phyloP scores from a whole-genome alignment of 1,284 basidiomycete genomes.

The Melampsora americana region DNA sequence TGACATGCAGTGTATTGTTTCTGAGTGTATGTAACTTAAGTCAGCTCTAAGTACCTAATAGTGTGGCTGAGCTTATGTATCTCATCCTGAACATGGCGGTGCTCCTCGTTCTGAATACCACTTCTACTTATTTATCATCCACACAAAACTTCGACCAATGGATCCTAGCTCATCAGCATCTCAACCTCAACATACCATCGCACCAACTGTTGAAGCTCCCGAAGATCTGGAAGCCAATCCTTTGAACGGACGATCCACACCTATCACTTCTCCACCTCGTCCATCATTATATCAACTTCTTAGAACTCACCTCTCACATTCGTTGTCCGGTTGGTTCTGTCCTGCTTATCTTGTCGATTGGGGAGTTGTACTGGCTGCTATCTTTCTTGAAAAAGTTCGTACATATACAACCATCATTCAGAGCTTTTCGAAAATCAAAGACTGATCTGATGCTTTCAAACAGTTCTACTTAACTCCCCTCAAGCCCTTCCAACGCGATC shows the following conservation, averaged over 20 bases:
- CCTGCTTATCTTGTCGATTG: slow-evolving; percentile 44
- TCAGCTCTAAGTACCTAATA: no score
- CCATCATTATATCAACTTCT: not conserved
- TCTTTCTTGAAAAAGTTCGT: slow-evolving; percentile 31
- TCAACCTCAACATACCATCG: not conserved
- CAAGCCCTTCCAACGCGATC: slow-evolving; percentile 6
- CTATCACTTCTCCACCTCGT: not conserved
- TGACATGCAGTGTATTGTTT: no score
- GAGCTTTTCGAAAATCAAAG: not conserved
- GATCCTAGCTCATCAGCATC: not conserved
- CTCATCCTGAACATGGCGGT: no score
- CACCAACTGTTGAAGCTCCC: not conserved
- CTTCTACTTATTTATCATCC: not conserved
- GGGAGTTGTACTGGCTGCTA: slow-evolving; percentile 31
- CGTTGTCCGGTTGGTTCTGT: slow-evolving; percentile 32
- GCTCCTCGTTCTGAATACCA: no score
- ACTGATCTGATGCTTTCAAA: slow-evolving; percentile 1
- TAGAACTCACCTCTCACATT: not conserved
- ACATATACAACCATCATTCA: not conserved
- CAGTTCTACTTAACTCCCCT: slow-evolving; percentile 12
- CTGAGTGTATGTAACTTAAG: no score
- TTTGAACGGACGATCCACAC: not conserved
- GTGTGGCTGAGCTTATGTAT: no score
- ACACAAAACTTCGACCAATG: not conserved
- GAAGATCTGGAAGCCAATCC: not conserved